phyloP scores from a whole-genome alignment of 257 asterid genomes.

The Capsicum rhomboideum region DNA sequence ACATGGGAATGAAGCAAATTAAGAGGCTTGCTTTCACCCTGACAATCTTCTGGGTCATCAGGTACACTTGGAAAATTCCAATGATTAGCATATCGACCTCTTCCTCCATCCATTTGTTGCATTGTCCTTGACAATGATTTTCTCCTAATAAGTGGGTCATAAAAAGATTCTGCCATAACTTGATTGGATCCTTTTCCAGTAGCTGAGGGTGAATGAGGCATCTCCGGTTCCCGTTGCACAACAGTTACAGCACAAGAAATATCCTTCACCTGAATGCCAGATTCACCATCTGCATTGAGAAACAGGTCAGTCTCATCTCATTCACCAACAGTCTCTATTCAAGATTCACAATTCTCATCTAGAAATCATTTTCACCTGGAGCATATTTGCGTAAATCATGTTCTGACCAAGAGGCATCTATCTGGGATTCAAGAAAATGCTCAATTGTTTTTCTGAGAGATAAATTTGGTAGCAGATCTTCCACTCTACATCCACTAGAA shows the following conservation, averaged over 20 bases:
- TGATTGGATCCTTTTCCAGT: slow-evolving; percentile 73
- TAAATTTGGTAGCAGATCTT: slow-evolving; percentile 74
- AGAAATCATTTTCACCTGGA: slow-evolving; percentile 42
- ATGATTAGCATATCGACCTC: slow-evolving; percentile 18
- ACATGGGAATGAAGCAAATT: slow-evolving; percentile 27
- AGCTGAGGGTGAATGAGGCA: slow-evolving; percentile 62
- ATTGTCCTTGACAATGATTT: slow-evolving; percentile 15
- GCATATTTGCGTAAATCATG: slow-evolving; percentile 48
- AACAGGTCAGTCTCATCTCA: neutral
- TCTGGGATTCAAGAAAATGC: slow-evolving; percentile 63
- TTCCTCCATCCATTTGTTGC: slow-evolving; percentile 17
- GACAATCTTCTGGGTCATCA: slow-evolving; percentile 44
- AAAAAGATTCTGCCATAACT: slow-evolving; percentile 27
- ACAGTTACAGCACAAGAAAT: slow-evolving; percentile 39
- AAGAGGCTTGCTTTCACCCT: slow-evolving; percentile 41
- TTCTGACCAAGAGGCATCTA: slow-evolving; percentile 37
- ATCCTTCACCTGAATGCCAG: slow-evolving; percentile 70
- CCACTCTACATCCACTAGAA: slow-evolving; percentile 55
- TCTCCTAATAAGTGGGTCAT: slow-evolving; percentile 21
- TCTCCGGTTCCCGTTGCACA: slow-evolving; percentile 40
- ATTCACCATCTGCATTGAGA: slow-evolving; percentile 73
- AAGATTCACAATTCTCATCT: neutral
- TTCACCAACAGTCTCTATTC: neutral
- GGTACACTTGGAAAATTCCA: slow-evolving; percentile 12
- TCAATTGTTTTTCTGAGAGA: slow-evolving; percentile 65